Evolutionary conservation across 345 rosid genomes (phyloP).

Genomic region (Citrus trifoliata): DNA sequence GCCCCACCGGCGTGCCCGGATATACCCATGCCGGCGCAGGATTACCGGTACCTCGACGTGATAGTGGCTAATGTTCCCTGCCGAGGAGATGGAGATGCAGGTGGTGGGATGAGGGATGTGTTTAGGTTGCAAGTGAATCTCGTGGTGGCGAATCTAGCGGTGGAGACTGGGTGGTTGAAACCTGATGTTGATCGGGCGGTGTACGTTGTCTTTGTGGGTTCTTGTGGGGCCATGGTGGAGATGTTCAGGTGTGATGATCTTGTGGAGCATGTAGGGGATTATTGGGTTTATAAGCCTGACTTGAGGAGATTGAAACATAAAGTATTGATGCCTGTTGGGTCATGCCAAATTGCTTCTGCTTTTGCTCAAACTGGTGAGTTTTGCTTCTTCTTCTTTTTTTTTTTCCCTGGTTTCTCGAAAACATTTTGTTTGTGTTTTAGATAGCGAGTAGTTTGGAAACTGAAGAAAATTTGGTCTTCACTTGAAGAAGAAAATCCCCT

Average conservation of each 20-base stretch:
- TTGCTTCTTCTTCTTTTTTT: neutral
- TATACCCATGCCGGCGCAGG: conserved; percentile 66
- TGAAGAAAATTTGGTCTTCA: neutral
- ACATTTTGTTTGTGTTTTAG: neutral
- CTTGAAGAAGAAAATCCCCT: neutral
- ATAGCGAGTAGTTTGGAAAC: neutral
- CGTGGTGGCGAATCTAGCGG: conserved; percentile 71
- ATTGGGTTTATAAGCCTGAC: conserved; percentile 75
- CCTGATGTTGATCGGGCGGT: conserved; percentile 26
- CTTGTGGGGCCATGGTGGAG: conserved; percentile 83
- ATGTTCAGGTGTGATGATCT: conserved; percentile 73
- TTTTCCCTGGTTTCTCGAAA: neutral
- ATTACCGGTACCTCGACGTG: conserved; percentile 51
- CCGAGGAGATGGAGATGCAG: neutral
- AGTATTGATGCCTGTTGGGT: conserved; percentile 75
- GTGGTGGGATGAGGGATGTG: conserved; percentile 50
- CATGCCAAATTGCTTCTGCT: conserved; percentile 70
- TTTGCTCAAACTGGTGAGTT: conserved; percentile 42
- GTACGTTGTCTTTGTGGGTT: conserved; percentile 53
- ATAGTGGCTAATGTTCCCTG: conserved; percentile 72
- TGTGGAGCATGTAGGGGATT: conserved; percentile 43
- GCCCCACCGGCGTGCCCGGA: conserved; percentile 52
- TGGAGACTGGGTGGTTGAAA: conserved; percentile 30
- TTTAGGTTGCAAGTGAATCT: conserved; percentile 72
- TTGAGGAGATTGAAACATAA: conserved; percentile 50